Conservation (phyloP, 257 asterid genomes). For the Solanum tarapatanum region DNA sequence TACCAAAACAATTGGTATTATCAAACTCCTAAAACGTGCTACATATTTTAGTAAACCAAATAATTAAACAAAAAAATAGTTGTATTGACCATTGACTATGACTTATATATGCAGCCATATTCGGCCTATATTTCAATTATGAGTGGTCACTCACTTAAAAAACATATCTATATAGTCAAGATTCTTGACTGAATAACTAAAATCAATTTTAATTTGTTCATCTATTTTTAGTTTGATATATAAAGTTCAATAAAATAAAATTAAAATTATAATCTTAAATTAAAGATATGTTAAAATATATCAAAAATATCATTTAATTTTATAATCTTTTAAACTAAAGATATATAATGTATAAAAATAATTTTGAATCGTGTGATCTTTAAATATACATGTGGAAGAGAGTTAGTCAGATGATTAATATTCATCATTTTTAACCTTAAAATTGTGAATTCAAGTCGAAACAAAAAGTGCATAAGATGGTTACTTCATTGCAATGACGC, state of each 20-base stretch:
- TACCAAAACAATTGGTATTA: not conserved
- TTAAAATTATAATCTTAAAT: not conserved
- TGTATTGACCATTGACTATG: not conserved
- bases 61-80: not conserved
- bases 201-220: not conserved
- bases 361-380: not conserved
- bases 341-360: not conserved
- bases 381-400: not conserved
- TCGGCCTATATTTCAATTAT: not conserved
- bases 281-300: not conserved
- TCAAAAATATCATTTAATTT: not conserved
- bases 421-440: accelerated
- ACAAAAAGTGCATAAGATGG: not conserved
- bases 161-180: not conserved
- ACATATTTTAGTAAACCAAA: not conserved
- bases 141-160: not conserved
- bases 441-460: not conserved
- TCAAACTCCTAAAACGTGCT: not conserved
- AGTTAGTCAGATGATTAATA: not conserved
- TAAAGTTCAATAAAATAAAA: not conserved
- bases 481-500: not conserved
- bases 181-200: not conserved
- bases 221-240: not conserved
- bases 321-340: accelerated
- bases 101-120: not conserved